Evolutionary conservation across 1,284 basidiomycete genomes (phyloP), one percentile per base, ranked within the genome.

Genomic region (Veloboletus limbatus): DNA sequence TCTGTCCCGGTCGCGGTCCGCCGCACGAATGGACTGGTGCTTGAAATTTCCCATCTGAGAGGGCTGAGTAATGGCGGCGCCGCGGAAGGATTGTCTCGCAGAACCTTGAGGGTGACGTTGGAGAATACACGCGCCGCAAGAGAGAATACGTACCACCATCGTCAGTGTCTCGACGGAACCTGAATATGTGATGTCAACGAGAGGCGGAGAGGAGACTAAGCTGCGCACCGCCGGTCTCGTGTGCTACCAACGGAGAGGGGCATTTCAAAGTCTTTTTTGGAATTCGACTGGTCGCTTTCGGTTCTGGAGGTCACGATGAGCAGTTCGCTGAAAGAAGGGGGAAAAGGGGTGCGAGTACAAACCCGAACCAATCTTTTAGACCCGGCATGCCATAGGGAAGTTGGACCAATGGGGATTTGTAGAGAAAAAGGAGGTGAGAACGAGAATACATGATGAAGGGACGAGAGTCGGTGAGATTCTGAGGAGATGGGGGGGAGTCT

Each of bases 11-110:
- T 85, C 83, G 40, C 82, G 77, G 61, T 87, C 85, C 46, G 72
- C 74, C 27, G 77, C 74, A 46, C 87, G 85, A 54, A 85, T 68
- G 18, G 88, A 86, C 56, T 90, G 88, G 57, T 91, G 88, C 57
- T 88, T 86, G 68, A 90, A 91, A 61, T 89, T 90, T 43, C 89
- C 88, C 88, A 91, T 91, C 69, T 90, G 88, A 33, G 88, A 88
- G 25, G 86, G 85, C 57, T 91, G 88, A 27, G 85, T 78, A 39
- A 86, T 72, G 13, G 65, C 51, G 11, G 81, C 72, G 17, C 84
- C 76, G 27, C 87, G 80, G 61, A 88, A 90, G 6, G 81, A 76
- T 21, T 83, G 77, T 43, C 87, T 76, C 10, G 78, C 59, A 39
- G 81, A 67, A 43, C 72, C 66, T 68, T 85, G 79, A 33, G 45